Conservation (phyloP, 306 rosid species). For the Malus asiatica region DNA sequence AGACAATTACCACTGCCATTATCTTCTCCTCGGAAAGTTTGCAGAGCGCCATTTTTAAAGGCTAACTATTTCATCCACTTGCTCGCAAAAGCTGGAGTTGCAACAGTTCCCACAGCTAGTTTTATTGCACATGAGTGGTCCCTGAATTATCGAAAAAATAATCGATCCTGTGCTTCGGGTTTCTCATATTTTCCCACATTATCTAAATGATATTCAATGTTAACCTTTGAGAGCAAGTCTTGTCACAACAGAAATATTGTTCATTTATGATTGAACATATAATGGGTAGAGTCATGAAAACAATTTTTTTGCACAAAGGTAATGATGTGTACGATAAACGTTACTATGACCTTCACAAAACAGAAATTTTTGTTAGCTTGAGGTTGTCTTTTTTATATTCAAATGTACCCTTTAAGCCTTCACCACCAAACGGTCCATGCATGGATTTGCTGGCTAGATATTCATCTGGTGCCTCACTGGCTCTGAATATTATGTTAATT, state of each 20-base stretch:
- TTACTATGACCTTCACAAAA: no score
- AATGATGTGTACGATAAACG: no score
- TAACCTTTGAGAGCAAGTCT: neutral
- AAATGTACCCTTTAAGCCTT: neutral
- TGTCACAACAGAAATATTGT: no score
- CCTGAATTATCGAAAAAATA: slow-evolving; percentile 21
- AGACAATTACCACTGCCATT: neutral
- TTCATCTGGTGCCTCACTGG: slow-evolving; percentile 3
- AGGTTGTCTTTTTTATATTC: neutral
- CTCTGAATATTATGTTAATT: slow-evolving; percentile 14
- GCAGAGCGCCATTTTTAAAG: slow-evolving; percentile 2
- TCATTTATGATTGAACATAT: no score
- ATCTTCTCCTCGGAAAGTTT: slow-evolving; percentile 3
- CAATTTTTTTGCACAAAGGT: no score
- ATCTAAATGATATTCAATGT: neutral
- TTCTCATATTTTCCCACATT: neutral
- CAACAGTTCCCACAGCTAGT: slow-evolving; percentile 4
- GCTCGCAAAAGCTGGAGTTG: neutral
- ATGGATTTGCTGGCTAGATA: neutral
- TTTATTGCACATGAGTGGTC: slow-evolving; percentile 27
- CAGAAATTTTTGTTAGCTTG: no score
- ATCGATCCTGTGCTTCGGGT: slow-evolving; percentile 6
- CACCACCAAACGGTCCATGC: neutral
- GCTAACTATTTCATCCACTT: neutral
- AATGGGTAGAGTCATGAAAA: no score